Evolutionary conservation across 108 stramenopile species (phyloP), one percentile per base, ranked within the genome.

Genomic region (Pseudonitzschia pungens): DNA sequence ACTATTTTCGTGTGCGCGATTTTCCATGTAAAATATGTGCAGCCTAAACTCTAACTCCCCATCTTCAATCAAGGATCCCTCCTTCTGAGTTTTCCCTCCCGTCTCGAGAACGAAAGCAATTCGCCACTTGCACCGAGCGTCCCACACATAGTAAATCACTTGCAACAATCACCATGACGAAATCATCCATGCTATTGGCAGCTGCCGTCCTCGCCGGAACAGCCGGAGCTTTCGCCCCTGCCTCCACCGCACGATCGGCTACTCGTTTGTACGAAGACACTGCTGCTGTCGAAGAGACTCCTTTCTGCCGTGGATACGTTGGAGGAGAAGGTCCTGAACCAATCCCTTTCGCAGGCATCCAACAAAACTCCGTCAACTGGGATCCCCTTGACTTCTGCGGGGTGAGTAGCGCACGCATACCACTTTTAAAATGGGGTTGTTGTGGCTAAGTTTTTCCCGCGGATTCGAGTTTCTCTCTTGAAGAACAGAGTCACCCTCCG

Each of bases 321-420:
- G 87, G 88, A 42, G 84, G 84, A 42, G 85, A 90, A 58, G 81
- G 84, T 45, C 81, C 82, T 27, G 85, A 90, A 71, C 66, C 66
- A 9, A 67, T 67, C 43, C 66, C 66, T 48, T 67, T 67, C 66
- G 45, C 45, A 7, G 45, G 66, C 11, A 62, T 62, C 32, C 42
- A 48, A 44, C 66, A 67, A 50, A 45, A 14, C 11, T 67, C 66
- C 9, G 44, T 11, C n/a, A 67, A 67, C 66, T 92, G 85, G 68
- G 89, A 93, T 66, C 92, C 92, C 36, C 62, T 73, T 65, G 89
- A 86, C 36, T 81, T 91, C 66, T 64, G 89, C 22, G 88, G 85
- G 85, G 86, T 87, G 73, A 72, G 77, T 74, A 48, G 28, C 14
- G 54, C 18, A 48, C 18, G 45, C 45, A 18, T 48, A 48, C 45